phyloP scores from a whole-genome alignment of 1,139 yeast genomes.

The Nakaseomyces glabratus region DNA sequence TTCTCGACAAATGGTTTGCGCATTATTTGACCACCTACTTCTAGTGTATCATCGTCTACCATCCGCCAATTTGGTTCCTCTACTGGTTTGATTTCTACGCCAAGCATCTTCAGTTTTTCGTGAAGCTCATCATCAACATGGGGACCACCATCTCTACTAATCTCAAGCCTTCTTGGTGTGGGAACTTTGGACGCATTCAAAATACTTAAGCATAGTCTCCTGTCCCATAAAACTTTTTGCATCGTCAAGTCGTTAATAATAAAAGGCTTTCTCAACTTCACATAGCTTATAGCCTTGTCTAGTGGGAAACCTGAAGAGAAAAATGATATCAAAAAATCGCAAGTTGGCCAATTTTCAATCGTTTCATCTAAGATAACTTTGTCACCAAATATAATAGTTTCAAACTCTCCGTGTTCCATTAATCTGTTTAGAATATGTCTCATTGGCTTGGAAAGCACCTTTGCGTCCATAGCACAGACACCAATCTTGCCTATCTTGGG shows the following conservation, averaged over 20 bases:
- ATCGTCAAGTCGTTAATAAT: conserved; percentile 79
- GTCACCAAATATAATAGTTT: conserved; percentile 94
- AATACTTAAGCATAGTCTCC: conserved; percentile 78
- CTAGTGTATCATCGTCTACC: conserved; percentile 77
- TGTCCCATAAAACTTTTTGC: conserved; percentile 94
- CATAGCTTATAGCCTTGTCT: conserved; percentile 90
- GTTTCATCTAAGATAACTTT: conserved; percentile 90
- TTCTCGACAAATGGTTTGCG: conserved; percentile 94
- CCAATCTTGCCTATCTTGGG: conserved; percentile 91
- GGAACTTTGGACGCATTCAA: conserved; percentile 77
- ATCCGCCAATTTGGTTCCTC: conserved; percentile 78
- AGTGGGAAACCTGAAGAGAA: conserved; percentile 95
- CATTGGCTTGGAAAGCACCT: conserved; percentile 93
- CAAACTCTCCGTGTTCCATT: conserved; percentile 91
- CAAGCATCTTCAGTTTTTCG: conserved; percentile 48
- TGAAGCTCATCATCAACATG: conserved; percentile 58
- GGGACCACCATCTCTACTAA: conserved; percentile 96
- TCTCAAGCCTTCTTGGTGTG: conserved; percentile 79
- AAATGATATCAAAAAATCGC: conserved; percentile 88
- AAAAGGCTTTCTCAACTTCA: conserved; percentile 80
- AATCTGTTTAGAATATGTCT: conserved; percentile 79
- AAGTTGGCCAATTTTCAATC: conserved; percentile 96
- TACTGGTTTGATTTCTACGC: conserved; percentile 43
- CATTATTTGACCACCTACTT: conserved; percentile 62
- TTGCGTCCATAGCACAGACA: conserved; percentile 98